Evolutionary conservation across 1,284 basidiomycete genomes (phyloP), one percentile per base, ranked within the genome.

Genomic region (Rhodofomes roseus): DNA sequence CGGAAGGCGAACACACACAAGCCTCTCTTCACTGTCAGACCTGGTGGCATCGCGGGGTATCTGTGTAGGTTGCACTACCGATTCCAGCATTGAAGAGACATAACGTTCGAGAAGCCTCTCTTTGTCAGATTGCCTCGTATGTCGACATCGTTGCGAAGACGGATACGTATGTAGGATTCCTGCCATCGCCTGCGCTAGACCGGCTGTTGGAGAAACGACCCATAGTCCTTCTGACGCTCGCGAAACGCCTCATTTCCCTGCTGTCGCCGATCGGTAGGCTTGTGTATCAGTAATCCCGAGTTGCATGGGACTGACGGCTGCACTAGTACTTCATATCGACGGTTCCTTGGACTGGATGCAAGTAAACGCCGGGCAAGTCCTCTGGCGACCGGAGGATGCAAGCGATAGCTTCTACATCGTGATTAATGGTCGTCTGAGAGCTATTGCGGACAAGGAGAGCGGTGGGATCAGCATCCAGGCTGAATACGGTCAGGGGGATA

Each of bases 321-420:
- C 20, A 12, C n/a, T 62, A 94, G 95, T 99, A 9, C 79, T 98
- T 14, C 96, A 99, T 70, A 97, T 99, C 62, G 96, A 99, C 73
- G 91, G 95, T 1, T 95, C 96, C 0, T 80, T 99, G 61, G 96
- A 99, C 71, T 99, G 96, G 96, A 92, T 96, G 83, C 96, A 98
- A 73, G 93, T 97, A 4, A 89, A 90, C 64, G 95, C 95, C 0
- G 95, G 97, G 0, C 94, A 95, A 71, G 88, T 95, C 41, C 81
- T 97, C 55, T 98, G 95, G 87, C 84, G 96, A 27, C 91, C 96
- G 46, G 88, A 93, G 36, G 97, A 98, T 66, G 79, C 77, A 27
- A 93, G 90, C 70, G 93, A 97, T 68, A 96, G 95, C 69, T 98
- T 99, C 74, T 99, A 97, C 74, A 97, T 99, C 58, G 94, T 99